Evolutionary conservation across 2,329 filamentous ascomycete species (phyloP).

Genomic region (Tothia fuscella): DNA sequence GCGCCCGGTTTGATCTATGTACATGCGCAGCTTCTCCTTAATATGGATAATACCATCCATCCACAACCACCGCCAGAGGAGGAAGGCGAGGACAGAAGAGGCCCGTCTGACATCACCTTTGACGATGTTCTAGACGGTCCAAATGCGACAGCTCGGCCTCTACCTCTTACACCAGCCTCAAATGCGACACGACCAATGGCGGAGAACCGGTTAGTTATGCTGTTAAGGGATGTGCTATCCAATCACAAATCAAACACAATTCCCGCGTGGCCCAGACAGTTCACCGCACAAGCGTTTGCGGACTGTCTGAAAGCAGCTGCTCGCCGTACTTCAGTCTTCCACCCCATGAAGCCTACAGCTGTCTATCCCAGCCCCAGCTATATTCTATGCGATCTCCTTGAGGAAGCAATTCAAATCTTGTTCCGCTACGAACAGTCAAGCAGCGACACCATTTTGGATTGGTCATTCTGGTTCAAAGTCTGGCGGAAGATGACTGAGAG

Average conservation of each 20-base stretch:
- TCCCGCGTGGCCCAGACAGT: conserved; percentile 40
- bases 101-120: conserved; percentile 46
- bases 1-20: conserved; percentile 70
- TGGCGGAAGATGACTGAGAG: conserved; percentile 69
- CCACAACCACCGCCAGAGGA: conserved; percentile 42
- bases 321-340: conserved; percentile 64
- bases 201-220: conserved; percentile 74
- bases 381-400: conserved; percentile 80
- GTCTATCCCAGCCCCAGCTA: conserved; percentile 79
- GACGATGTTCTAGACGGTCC: conserved; percentile 52
- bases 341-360: too few relatives aligned
- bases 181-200: conserved; percentile 72
- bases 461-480: conserved; percentile 76
- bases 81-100: conserved; percentile 17
- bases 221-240: conserved; percentile 69
- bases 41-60: conserved; percentile 75
- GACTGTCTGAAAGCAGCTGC: conserved; percentile 61
- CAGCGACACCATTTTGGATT: conserved; percentile 49
- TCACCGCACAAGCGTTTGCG: conserved; percentile 68
- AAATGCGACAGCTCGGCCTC: conserved; percentile 53
- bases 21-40: conserved; percentile 67
- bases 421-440: conserved; percentile 45
- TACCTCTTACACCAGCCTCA: conserved; percentile 46
- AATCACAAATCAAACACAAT: conserved; percentile 43
- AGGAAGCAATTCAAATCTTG: conserved; percentile 63